phyloP scores from a whole-genome alignment of 225 moss, liverwort and hornwort species.

The Marchantia paleacea region DNA sequence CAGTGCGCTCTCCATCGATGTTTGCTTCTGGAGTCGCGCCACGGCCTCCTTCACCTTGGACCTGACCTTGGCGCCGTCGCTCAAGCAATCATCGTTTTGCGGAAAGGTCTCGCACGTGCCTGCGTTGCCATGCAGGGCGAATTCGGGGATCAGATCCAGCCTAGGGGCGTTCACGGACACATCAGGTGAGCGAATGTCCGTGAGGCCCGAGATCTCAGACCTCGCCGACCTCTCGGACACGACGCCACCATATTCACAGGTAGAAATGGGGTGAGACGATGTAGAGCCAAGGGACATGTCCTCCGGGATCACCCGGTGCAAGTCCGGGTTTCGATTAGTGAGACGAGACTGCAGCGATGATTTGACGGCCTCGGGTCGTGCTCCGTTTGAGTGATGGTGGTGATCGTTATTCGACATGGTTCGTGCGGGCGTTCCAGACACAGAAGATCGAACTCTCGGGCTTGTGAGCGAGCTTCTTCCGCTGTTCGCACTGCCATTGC shows the following conservation, averaged over 20 bases:
- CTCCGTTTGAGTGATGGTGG: constrained; percentile 25
- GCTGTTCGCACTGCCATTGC: constrained; percentile 45
- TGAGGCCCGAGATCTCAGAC: constrained; percentile 53
- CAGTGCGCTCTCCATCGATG: constrained; percentile 17
- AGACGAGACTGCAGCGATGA: constrained; percentile 70
- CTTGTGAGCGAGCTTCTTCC: constrained; percentile 45
- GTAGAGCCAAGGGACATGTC: constrained; percentile 81
- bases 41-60: constrained; percentile 51
- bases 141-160: constrained; percentile 92
- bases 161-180: constrained; percentile 94
- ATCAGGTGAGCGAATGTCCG: constrained; percentile 76
- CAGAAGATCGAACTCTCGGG: constrained; percentile 33
- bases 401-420: constrained; percentile 19
- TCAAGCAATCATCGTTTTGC: constrained; percentile 24
- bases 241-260: constrained; percentile 54
- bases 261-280: constrained; percentile 51
- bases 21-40: constrained; percentile 45
- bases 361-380: constrained; percentile 55
- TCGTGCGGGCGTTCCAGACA: constrained; percentile 38
- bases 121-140: constrained; percentile 62
- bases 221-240: constrained; percentile 46
- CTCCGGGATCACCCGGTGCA: constrained; percentile 60
- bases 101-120: constrained; percentile 31
- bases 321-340: constrained; percentile 26
- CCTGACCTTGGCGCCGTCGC: constrained; percentile 28